phyloP scores from a whole-genome alignment of 148 eudicot genomes.

The Heliosperma pusillum region DNA sequence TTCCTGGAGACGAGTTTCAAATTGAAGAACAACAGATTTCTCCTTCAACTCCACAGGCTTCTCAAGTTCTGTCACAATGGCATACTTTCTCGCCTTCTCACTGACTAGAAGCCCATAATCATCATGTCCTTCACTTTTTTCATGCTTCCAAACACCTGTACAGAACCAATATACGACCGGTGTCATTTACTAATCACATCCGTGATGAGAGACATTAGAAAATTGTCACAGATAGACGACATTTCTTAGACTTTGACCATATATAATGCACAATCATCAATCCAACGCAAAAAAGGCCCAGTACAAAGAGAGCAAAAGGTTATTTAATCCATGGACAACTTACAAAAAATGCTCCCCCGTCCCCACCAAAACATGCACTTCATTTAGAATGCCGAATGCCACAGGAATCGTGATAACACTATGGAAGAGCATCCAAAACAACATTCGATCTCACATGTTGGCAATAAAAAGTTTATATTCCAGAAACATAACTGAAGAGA shows the following conservation, averaged over 20 bases:
- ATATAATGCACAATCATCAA: no score
- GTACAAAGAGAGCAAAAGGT: no score
- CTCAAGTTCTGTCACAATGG: slow-evolving; percentile 83
- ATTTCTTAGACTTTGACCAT: no score
- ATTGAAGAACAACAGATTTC: slow-evolving; percentile 68
- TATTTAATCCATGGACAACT: no score
- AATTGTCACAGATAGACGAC: no score
- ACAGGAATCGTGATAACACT: background rate
- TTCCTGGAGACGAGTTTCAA: slow-evolving; percentile 73
- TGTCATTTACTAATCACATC: background rate
- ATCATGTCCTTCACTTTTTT: slow-evolving; percentile 85
- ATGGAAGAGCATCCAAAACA: background rate
- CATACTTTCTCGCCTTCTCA: slow-evolving; percentile 83
- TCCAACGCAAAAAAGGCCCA: no score
- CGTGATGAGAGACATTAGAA: background rate
- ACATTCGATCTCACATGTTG: background rate
- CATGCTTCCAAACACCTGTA: slow-evolving; percentile 85
- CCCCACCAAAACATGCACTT: background rate
- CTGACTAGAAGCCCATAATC: slow-evolving; percentile 92
- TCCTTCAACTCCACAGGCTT: slow-evolving; percentile 60
- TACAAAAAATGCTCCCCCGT: no score
- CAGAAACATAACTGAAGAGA: background rate
- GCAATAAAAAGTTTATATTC: background rate
- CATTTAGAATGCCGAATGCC: background rate
- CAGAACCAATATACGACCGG: background rate